These are phyloP conservation scores for Neurospora hispaniola DNA, from an alignment of 495 filamentous ascomycete species.

Conservation along the genomic window DNA sequence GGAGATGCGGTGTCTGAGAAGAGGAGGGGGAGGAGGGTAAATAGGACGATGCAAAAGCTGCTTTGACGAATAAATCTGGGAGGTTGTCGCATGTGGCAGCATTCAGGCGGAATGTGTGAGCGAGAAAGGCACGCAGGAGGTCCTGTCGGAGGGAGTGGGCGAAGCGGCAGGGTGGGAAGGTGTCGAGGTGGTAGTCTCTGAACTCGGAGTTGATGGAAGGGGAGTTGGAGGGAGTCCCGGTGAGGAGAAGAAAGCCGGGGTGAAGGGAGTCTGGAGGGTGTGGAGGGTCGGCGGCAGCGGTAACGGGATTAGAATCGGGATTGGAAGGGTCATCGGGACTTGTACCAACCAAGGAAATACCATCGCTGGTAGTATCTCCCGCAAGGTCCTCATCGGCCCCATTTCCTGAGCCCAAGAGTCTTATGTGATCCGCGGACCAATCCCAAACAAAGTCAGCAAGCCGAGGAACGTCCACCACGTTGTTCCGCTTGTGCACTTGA, in stretches of 20 bases:
- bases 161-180: neutral
- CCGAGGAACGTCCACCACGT: neutral
- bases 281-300: no score
- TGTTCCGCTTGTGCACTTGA: neutral
- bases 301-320: no score
- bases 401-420: neutral
- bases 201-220: neutral
- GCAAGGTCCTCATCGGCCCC: no score
- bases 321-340: no score
- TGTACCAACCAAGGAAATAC: no score
- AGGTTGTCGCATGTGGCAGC: neutral
- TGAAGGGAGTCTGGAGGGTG: neutral
- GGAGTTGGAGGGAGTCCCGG: neutral
- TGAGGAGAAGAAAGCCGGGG: neutral
- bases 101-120: neutral
- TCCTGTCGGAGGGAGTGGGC: neutral
- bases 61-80: neutral
- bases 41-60: no score
- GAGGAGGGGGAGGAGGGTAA: no score
- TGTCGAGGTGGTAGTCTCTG: neutral
- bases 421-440: neutral
- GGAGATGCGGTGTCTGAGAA: no score
- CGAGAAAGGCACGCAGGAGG: neutral
- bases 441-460: neutral
- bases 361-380: no score